A percentile compares a stretch with the other conserved stretches of the same genome.
phyloP scores from a whole-genome alignment of 176 grass and related monocot genomes.

The Zoysia japonica region DNA sequence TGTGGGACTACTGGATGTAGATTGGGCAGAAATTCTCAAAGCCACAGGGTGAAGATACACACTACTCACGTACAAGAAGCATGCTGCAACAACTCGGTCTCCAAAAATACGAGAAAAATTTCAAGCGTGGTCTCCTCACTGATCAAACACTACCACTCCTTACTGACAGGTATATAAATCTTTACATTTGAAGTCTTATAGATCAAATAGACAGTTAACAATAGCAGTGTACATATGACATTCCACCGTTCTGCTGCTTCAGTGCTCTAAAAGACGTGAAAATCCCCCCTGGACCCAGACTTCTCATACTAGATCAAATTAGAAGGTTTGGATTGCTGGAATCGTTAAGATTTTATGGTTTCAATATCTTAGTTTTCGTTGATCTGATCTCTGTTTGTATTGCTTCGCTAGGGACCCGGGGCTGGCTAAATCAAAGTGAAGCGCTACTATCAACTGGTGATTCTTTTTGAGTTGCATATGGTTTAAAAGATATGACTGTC shows the following conservation, averaged over 20 bases:
- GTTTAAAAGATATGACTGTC: slow-evolving; percentile 22
- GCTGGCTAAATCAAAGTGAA: slow-evolving; percentile 48
- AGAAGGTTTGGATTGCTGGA: slow-evolving; percentile 58
- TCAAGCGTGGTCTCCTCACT: slow-evolving; percentile 86
- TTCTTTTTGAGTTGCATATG: slow-evolving; percentile 21
- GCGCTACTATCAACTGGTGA: not conserved
- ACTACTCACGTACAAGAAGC: slow-evolving; percentile 68
- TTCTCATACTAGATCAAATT: slow-evolving; percentile 91
- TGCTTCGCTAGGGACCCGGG: slow-evolving; percentile 53
- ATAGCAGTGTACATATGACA: slow-evolving; percentile 19
- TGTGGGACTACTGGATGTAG: slow-evolving; percentile 48
- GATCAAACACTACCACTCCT: slow-evolving; percentile 86
- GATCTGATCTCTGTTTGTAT: slow-evolving; percentile 3
- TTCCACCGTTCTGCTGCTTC: slow-evolving; percentile 16
- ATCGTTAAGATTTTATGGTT: not conserved
- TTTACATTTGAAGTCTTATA: slow-evolving; percentile 9
- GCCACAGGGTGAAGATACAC: slow-evolving; percentile 54
- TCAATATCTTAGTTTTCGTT: slow-evolving; percentile 8
- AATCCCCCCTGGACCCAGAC: slow-evolving; percentile 85
- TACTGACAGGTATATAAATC: slow-evolving; percentile 63
- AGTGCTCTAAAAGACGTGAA: slow-evolving; percentile 94
- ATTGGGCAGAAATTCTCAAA: slow-evolving; percentile 85
- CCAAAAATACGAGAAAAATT: slow-evolving; percentile 91
- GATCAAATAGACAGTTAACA: not conserved
- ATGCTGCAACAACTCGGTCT: slow-evolving; percentile 79